Conservation (phyloP, 2,329 filamentous ascomycete species). For the Hortaea werneckii region DNA sequence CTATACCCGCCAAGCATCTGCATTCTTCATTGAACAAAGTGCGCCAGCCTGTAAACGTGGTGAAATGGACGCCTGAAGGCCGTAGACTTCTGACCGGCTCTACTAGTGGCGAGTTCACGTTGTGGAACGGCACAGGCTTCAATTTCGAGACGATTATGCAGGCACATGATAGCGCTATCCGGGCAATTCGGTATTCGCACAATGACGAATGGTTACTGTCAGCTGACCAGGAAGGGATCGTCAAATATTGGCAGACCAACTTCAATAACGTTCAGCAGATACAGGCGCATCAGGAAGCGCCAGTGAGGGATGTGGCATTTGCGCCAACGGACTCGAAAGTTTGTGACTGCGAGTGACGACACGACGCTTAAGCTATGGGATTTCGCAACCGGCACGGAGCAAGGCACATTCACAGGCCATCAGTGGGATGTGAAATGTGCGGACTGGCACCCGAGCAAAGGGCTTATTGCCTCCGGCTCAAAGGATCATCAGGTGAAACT, state of each 20-base stretch:
- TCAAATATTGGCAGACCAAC: slow-evolving; percentile 99
- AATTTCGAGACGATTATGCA: slow-evolving; percentile 99
- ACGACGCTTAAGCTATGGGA: slow-evolving; percentile 91
- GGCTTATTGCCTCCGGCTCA: slow-evolving; percentile 85
- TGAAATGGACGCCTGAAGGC: slow-evolving; percentile 95
- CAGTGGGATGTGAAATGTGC: slow-evolving; percentile 96
- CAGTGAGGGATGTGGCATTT: slow-evolving; percentile 84
- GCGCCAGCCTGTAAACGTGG: slow-evolving; percentile 93
- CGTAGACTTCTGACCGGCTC: slow-evolving; percentile 84
- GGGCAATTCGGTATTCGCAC: slow-evolving; percentile 78
- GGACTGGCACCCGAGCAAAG: slow-evolving; percentile 95
- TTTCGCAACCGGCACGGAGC: slow-evolving; percentile 76
- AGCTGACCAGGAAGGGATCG: slow-evolving; percentile 83
- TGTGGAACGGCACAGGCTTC: slow-evolving; percentile 98
- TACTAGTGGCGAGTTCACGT: slow-evolving; percentile 91
- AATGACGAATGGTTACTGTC: slow-evolving; percentile 96
- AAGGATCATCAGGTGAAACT: slow-evolving; percentile 97
- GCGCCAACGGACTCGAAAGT: slow-evolving; percentile 90
- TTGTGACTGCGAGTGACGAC: slow-evolving; percentile 92
- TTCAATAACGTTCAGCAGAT: slow-evolving; percentile 98
- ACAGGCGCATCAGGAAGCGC: slow-evolving; percentile 69
- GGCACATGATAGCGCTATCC: slow-evolving; percentile 81
- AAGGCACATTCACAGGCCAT: slow-evolving; percentile 80
- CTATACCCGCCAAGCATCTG: slow-evolving; percentile 86
- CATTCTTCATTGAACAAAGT: slow-evolving; percentile 99